Conservation (phyloP, 1,139 yeast genomes). For the Magnusiomyces sp. region DNA sequence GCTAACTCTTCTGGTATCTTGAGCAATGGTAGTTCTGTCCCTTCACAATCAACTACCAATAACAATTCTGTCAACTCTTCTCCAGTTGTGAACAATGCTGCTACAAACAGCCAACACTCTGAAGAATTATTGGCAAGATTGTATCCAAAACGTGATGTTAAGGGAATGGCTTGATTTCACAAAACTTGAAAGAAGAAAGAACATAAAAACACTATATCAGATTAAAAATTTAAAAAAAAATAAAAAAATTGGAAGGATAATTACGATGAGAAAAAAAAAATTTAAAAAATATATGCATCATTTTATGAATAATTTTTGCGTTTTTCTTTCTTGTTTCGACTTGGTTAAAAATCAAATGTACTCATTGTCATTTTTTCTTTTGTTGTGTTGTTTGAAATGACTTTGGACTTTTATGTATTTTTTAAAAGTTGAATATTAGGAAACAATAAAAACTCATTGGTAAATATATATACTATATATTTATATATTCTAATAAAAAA, state of each 20-base stretch:
- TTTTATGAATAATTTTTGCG: too few relatives aligned
- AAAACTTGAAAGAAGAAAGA: not conserved
- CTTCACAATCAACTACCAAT: not conserved
- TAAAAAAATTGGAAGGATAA: too few relatives aligned
- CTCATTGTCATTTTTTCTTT: too few relatives aligned
- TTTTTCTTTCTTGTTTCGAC: too few relatives aligned
- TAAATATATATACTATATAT: too few relatives aligned
- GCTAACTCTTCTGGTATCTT: not conserved
- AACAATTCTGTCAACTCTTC: not conserved
- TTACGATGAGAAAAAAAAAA: too few relatives aligned
- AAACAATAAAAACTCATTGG: too few relatives aligned
- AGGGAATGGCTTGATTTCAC: not conserved
- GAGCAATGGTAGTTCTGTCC: not conserved
- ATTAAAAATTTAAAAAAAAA: not conserved
- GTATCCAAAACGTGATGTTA: not conserved
- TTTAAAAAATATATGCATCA: not conserved
- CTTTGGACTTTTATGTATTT: too few relatives aligned
- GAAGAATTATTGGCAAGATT: conserved; percentile 1
- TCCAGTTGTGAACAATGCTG: not conserved
- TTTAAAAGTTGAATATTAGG: too few relatives aligned
- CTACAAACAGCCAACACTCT: not conserved
- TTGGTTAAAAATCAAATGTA: too few relatives aligned
- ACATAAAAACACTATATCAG: not conserved
- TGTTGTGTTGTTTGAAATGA: too few relatives aligned
- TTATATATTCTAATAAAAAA: too few relatives aligned